phyloP scores from a whole-genome alignment of 129 eudicot species.

The Helianthus tuberosus region DNA sequence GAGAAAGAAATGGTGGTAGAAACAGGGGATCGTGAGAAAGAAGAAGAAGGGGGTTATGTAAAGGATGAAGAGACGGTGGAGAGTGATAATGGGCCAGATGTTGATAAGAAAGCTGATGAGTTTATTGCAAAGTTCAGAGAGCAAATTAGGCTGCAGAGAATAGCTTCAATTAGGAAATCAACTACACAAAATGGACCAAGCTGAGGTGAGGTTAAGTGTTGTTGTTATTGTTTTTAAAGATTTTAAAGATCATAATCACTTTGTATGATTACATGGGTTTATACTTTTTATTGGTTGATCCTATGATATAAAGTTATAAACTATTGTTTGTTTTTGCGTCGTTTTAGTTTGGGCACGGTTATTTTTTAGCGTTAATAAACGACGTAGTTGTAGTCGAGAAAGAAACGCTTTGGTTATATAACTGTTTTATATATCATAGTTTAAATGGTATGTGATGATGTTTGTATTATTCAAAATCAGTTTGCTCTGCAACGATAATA shows the following conservation, averaged over 20 bases:
- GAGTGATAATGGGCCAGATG: slow-evolving; percentile 56
- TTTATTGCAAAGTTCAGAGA: slow-evolving; percentile 95
- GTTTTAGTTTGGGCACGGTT: background rate
- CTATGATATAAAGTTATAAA: background rate
- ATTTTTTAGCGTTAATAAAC: background rate
- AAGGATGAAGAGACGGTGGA: slow-evolving; percentile 1
- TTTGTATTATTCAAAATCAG: too few species aligned
- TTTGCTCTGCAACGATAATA: too few species aligned
- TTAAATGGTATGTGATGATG: too few species aligned
- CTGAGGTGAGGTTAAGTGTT: background rate
- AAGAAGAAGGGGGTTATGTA: slow-evolving; percentile 40
- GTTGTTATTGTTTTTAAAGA: background rate
- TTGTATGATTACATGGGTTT: background rate
- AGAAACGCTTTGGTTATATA: too few species aligned
- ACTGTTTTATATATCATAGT: too few species aligned
- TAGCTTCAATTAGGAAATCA: slow-evolving; percentile 80
- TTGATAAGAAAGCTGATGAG: slow-evolving; percentile 96
- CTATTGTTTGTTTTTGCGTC: background rate
- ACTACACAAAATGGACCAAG: slow-evolving; percentile 31
- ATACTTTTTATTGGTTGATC: background rate
- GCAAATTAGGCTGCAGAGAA: slow-evolving; percentile 94
- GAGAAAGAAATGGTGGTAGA: slow-evolving; percentile 19
- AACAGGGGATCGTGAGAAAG: slow-evolving; percentile 12
- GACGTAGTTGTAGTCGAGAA: too few species aligned
- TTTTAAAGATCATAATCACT: slow-evolving; percentile 13